Percentiles rank a stretch among this genome's conserved stretches.
Conservation (phyloP, 2,329 filamentous ascomycete genomes). For the Cordyceps cicadae region DNA sequence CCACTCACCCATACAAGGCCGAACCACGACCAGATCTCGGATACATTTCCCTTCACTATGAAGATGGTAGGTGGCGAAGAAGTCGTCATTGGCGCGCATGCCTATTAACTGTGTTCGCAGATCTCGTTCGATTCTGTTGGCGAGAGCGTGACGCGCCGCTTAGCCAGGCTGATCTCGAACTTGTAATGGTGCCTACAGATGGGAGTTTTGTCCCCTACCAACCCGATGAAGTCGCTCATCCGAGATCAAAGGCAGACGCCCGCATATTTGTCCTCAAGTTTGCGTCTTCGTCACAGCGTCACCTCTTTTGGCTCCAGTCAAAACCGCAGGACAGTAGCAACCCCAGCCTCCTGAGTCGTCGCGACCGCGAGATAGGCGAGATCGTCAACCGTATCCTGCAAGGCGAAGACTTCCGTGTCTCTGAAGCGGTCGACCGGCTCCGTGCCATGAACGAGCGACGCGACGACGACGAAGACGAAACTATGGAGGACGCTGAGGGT, state of each 20-base stretch:
- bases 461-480: slow-evolving; percentile 54
- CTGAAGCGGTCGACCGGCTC: slow-evolving; percentile 60
- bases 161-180: slow-evolving; percentile 71
- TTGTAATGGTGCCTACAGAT: slow-evolving; percentile 89
- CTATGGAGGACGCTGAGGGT: slow-evolving; percentile 56
- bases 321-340: slow-evolving; percentile 68
- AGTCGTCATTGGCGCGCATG: neutral
- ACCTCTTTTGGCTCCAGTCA: slow-evolving; percentile 96
- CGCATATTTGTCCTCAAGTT: slow-evolving; percentile 94
- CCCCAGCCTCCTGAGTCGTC: slow-evolving; percentile 69
- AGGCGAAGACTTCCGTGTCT: slow-evolving; percentile 79
- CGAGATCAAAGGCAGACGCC: slow-evolving; percentile 64
- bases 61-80: slow-evolving; percentile 58
- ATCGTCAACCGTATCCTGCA: slow-evolving; percentile 79
- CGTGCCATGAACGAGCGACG: slow-evolving; percentile 40
- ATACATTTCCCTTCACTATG: slow-evolving; percentile 85
- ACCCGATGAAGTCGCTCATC: slow-evolving; percentile 45
- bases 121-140: slow-evolving; percentile 97
- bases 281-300: slow-evolving; percentile 77
- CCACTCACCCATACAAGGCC: slow-evolving; percentile 57
- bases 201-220: slow-evolving; percentile 80
- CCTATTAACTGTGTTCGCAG: slow-evolving; percentile 31
- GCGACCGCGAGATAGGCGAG: slow-evolving; percentile 79
- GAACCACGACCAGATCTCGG: slow-evolving; percentile 65
- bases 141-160: slow-evolving; percentile 65